A percentile compares a stretch with the other conserved stretches of the same genome.
Conservation (phyloP, 75 land plant genomes). For the Adiantum capillusveneris region DNA sequence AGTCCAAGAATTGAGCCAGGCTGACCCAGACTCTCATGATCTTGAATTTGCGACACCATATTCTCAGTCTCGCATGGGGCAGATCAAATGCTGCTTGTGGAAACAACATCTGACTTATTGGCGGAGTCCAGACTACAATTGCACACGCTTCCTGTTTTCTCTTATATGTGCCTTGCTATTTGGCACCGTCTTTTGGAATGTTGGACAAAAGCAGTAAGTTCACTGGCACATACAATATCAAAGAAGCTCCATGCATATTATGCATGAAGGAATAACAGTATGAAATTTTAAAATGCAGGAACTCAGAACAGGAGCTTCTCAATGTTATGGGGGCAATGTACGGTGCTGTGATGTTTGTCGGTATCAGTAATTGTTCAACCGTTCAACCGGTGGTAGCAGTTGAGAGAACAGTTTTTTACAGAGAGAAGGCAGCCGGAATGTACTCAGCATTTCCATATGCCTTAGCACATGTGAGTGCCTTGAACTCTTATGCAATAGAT, state of each 20-base stretch:
- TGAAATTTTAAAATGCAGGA: constrained; percentile 6
- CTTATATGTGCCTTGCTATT: constrained; percentile 21
- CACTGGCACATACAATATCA: too few species aligned
- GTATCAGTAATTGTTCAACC: constrained; percentile 26
- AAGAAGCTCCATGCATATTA: too few species aligned
- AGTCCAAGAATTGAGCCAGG: constrained; percentile 21
- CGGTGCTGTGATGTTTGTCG: constrained; percentile 38
- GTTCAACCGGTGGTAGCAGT: constrained; percentile 42
- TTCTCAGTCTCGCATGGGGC: constrained; percentile 21
- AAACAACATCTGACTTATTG: constrained; percentile 37
- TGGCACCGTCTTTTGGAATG: constrained; percentile 34
- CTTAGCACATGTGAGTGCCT: constrained; percentile 25
- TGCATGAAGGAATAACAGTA: too few species aligned
- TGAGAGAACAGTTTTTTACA: constrained; percentile 36
- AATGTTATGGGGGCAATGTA: constrained; percentile 43
- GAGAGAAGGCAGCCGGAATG: constrained; percentile 48
- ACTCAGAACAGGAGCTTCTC: constrained; percentile 22
- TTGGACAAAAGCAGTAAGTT: constrained; percentile 24
- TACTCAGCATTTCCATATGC: constrained; percentile 49
- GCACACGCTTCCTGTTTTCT: constrained; percentile 29
- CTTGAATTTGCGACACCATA: constrained; percentile 23
- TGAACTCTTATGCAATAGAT: not conserved
- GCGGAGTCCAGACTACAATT: constrained; percentile 41
- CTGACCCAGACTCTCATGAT: constrained; percentile 25
- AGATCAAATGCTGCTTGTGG: constrained; percentile 33